phyloP scores from a whole-genome alignment of 768 basidiomycete genomes.

The Trametes cinnabarina region DNA sequence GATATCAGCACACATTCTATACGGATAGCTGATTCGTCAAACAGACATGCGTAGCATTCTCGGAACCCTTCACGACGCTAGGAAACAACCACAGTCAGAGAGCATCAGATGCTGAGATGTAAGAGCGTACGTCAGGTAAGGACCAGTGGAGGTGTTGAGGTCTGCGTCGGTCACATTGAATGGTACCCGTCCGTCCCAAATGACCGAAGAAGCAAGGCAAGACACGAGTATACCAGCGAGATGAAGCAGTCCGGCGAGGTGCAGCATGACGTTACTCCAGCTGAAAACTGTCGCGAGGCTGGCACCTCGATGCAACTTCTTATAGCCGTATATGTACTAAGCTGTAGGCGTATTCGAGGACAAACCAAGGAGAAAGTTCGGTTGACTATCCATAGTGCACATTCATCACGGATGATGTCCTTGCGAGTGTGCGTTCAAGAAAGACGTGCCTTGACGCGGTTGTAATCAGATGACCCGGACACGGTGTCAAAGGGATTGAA shows the following conservation, averaged over 20 bases:
- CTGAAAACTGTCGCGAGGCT: too few species aligned
- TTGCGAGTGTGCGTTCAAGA: too few species aligned
- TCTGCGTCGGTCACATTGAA: conserved; percentile 41
- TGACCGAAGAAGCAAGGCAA: conserved; percentile 31
- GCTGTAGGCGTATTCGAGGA: not conserved
- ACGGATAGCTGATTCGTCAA: too few species aligned
- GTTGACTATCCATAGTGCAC: not conserved
- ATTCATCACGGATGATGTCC: not conserved
- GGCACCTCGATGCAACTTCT: too few species aligned
- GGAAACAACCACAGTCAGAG: not conserved
- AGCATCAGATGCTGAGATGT: not conserved
- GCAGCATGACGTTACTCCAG: not conserved
- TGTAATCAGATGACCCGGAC: too few species aligned
- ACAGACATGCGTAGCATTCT: conserved; percentile 53
- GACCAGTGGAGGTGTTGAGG: conserved; percentile 47
- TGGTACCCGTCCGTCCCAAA: conserved; percentile 57
- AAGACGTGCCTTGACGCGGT: too few species aligned
- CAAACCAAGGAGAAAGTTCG: conserved; percentile 1
- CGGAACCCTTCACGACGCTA: conserved; percentile 55
- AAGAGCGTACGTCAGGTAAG: conserved; percentile 51
- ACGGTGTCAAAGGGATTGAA: too few species aligned
- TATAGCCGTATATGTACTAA: too few species aligned
- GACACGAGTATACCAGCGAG: not conserved
- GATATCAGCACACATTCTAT: not conserved
- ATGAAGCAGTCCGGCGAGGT: not conserved